Conservation (phyloP, 2,329 filamentous ascomycete species). For the Diaporthe aspalathi region DNA sequence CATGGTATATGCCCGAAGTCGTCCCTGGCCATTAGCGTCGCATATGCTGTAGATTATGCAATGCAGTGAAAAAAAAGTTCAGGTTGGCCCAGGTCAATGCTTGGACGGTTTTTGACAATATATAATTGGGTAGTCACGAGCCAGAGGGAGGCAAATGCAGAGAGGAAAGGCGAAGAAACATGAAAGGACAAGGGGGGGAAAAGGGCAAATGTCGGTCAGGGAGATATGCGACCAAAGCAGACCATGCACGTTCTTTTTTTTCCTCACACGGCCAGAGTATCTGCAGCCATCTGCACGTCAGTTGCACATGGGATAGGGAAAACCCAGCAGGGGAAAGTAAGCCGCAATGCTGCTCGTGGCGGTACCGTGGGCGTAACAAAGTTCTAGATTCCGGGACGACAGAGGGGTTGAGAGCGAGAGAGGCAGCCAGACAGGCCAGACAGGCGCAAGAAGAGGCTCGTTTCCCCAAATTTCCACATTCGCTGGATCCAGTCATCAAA, state of each 20-base stretch:
- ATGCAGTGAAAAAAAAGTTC: background rate
- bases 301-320: background rate
- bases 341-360: background rate
- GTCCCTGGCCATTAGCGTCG: slow-evolving; percentile 18
- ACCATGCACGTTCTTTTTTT: slow-evolving; percentile 20
- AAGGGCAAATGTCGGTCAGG: slow-evolving; percentile 36
- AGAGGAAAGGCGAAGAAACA: background rate
- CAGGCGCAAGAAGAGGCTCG: background rate
- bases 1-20: slow-evolving; percentile 22
- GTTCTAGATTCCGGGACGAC: background rate
- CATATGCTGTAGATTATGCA: slow-evolving; percentile 1
- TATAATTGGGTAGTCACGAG: background rate
- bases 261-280: slow-evolving; percentile 2
- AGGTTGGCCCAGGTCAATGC: background rate
- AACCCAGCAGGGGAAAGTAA: background rate
- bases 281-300: slow-evolving; percentile 30
- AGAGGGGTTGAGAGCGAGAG: background rate
- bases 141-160: slow-evolving; percentile 1
- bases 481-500: slow-evolving; percentile 24
- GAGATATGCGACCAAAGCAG: slow-evolving; percentile 6
- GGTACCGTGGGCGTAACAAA: slow-evolving; percentile 7
- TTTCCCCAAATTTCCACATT: slow-evolving; percentile 29
- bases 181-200: background rate
- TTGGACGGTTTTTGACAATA: background rate
- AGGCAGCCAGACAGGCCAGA: slow-evolving; percentile 5